Evolutionary conservation across 805 yeast genomes (phyloP).

Genomic region (Sugiyamaella lignohabitans): DNA sequence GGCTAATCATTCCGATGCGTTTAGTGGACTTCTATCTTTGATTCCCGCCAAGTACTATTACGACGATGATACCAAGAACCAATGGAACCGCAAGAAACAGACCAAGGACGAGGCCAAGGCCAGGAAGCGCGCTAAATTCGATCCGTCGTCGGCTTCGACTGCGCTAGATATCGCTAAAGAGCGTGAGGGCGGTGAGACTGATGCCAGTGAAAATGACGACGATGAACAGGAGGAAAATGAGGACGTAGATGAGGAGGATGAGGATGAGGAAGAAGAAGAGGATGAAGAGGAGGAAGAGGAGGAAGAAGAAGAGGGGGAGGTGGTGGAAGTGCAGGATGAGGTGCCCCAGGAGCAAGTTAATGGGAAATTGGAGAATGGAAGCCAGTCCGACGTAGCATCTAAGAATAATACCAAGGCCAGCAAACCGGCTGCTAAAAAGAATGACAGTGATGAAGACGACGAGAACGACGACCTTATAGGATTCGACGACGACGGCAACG

Average conservation of each 20-base stretch:
- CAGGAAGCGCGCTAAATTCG: slow-evolving; percentile 65
- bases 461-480: slow-evolving; percentile 32
- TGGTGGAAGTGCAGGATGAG: not conserved
- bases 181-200: slow-evolving; percentile 31
- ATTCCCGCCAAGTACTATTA: slow-evolving; percentile 93
- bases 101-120: slow-evolving; percentile 53
- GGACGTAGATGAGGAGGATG: slow-evolving; percentile 8
- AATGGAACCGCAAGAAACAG: slow-evolving; percentile 84
- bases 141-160: slow-evolving; percentile 44
- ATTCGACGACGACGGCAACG: slow-evolving; percentile 71
- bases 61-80: slow-evolving; percentile 82
- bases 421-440: not conserved
- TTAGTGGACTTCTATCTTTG: slow-evolving; percentile 80
- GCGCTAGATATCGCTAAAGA: slow-evolving; percentile 29
- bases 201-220: slow-evolving; percentile 4
- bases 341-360: not conserved
- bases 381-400: not conserved
- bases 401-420: not conserved
- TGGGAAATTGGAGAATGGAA: not conserved
- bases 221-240: slow-evolving; percentile 6
- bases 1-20: slow-evolving; percentile 41
- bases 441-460: slow-evolving; percentile 13
- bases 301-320: slow-evolving; percentile 27
- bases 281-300: slow-evolving; percentile 25
- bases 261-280: slow-evolving; percentile 1